A percentile compares a stretch with the other conserved stretches of the same genome.
These are phyloP conservation scores for Cladosporium velox DNA, from an alignment of 2,329 filamentous ascomycete genomes.

Conservation along the genomic window DNA sequence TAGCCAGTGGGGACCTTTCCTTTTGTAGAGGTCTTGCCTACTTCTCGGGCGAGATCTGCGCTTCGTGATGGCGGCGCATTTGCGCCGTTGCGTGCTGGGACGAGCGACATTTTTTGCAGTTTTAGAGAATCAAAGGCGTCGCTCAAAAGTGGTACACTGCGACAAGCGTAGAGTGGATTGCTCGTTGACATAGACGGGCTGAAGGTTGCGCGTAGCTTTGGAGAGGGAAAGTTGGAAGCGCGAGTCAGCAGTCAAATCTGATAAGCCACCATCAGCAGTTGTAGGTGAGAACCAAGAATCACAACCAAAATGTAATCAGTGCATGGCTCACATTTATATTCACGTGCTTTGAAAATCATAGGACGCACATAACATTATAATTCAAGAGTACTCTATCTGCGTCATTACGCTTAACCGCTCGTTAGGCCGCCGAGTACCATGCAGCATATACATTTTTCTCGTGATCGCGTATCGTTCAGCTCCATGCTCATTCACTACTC, in stretches of 20 bases:
- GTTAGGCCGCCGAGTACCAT: slow-evolving; percentile 20
- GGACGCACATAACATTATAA: slow-evolving; percentile 18
- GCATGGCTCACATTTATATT: neutral
- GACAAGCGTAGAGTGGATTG: neutral
- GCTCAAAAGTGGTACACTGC: neutral
- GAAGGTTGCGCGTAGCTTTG: neutral
- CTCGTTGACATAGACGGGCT: neutral
- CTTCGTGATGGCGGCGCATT: slow-evolving; percentile 37
- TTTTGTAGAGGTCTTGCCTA: slow-evolving; percentile 40
- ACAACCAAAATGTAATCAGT: neutral
- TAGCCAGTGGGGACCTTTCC: slow-evolving; percentile 68
- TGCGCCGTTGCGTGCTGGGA: slow-evolving; percentile 38
- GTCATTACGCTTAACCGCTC: slow-evolving; percentile 16
- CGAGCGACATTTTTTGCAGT: slow-evolving; percentile 32
- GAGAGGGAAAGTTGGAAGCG: slow-evolving; percentile 12
- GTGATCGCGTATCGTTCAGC: slow-evolving; percentile 18
- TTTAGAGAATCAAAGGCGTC: too few relatives aligned
- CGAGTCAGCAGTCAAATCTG: slow-evolving; percentile 7
- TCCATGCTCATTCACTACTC: neutral
- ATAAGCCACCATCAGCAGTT: neutral
- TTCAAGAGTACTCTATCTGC: slow-evolving; percentile 20
- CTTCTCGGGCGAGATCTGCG: slow-evolving; percentile 30
- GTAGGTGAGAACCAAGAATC: neutral
- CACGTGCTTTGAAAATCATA: neutral
- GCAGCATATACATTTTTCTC: slow-evolving; percentile 22